Conservation (phyloP, 2,329 filamentous ascomycete genomes). For the Hypoxylon sp. region DNA sequence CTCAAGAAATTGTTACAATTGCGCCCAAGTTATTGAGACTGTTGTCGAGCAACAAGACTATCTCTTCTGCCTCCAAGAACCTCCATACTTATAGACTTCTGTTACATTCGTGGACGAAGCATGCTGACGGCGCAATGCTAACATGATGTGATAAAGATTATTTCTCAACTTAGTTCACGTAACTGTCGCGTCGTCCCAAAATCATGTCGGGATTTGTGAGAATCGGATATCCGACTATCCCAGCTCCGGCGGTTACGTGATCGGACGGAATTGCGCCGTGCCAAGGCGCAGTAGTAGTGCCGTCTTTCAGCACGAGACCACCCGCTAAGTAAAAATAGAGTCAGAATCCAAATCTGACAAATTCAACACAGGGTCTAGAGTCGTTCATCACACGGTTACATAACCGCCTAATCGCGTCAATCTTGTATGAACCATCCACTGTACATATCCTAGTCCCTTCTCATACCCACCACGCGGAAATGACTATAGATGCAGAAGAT, state of each 20-base stretch:
- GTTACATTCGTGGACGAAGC: neutral
- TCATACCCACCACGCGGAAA: neutral
- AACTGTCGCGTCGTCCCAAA: slow-evolving; percentile 1
- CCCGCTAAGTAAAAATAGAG: neutral
- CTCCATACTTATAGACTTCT: slow-evolving; percentile 24
- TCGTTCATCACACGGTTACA: slow-evolving; percentile 16
- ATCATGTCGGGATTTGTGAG: slow-evolving; percentile 4
- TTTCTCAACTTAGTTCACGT: slow-evolving; percentile 17
- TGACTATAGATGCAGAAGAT: slow-evolving; percentile 27
- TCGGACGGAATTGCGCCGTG: slow-evolving; percentile 37
- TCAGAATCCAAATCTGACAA: slow-evolving; percentile 8
- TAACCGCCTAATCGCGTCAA: slow-evolving; percentile 8
- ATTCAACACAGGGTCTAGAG: neutral
- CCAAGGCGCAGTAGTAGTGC: slow-evolving; percentile 22
- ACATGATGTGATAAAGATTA: slow-evolving; percentile 1
- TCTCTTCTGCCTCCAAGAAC: neutral
- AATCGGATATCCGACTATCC: slow-evolving; percentile 1
- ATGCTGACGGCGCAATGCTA: neutral
- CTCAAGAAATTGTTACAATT: neutral
- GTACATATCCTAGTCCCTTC: neutral
- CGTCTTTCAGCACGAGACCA: neutral
- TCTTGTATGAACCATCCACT: slow-evolving; percentile 4
- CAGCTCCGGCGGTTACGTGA: slow-evolving; percentile 39
- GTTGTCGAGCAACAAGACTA: slow-evolving; percentile 8
- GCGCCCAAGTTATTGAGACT: neutral